Evolutionary conservation across 2,329 filamentous ascomycete species (phyloP).

Genomic region (Geosmithia putterillii): DNA sequence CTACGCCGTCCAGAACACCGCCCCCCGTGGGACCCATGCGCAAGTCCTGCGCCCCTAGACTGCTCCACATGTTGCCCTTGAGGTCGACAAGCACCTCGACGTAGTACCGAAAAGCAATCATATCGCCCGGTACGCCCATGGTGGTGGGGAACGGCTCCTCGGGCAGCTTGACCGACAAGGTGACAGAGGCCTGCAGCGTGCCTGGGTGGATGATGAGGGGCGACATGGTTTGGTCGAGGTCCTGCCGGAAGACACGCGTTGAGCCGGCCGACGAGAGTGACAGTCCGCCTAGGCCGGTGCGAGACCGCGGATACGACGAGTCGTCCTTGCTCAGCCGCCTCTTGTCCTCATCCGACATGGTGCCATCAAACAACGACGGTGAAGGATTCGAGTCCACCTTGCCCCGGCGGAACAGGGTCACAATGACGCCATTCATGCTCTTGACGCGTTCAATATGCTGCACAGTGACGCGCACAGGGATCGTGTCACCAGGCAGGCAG

Average conservation of each 20-base stretch:
- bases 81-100: conserved; percentile 88
- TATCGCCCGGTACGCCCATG: conserved; percentile 73
- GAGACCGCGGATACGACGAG: conserved; percentile 69
- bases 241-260: conserved; percentile 89
- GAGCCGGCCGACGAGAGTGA: conserved; percentile 79
- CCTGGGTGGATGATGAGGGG: conserved; percentile 78
- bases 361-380: conserved; percentile 32
- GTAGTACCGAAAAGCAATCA: conserved; percentile 93
- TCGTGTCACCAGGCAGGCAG: conserved; percentile 71
- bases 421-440: conserved; percentile 83
- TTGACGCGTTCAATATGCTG: conserved; percentile 83
- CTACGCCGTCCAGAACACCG: not conserved
- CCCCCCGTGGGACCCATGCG: conserved; percentile 18
- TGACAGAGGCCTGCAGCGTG: conserved; percentile 68
- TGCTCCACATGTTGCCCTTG: conserved; percentile 65
- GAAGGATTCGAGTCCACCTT: conserved; percentile 69
- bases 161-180: conserved; percentile 72
- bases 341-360: conserved; percentile 48
- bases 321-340: conserved; percentile 67
- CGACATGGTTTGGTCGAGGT: conserved; percentile 77
- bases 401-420: conserved; percentile 84
- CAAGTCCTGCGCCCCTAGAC: conserved; percentile 47
- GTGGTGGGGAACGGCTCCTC: conserved; percentile 92
- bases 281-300: conserved; percentile 74
- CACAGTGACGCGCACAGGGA: conserved; percentile 70